These are phyloP conservation scores for Radiomyces spectabilis DNA, from an alignment of 192 early-diverging fungal species.

Conservation along the genomic window DNA sequence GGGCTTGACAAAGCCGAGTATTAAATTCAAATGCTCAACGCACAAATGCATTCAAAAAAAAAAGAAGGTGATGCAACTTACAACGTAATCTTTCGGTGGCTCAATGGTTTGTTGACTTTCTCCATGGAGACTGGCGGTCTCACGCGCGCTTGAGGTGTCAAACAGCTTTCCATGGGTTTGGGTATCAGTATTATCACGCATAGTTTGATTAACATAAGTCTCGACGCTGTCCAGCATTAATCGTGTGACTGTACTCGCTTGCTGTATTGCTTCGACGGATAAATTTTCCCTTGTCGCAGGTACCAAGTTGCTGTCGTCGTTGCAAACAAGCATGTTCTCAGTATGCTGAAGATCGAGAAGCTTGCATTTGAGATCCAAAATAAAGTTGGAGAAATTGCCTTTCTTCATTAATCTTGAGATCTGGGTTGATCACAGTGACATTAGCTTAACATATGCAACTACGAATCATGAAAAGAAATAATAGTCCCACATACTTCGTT, in stretches of 20 bases:
- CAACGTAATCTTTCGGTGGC: slow-evolving; percentile 2
- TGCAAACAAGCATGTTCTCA: background rate
- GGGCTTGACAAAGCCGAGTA: slow-evolving; percentile 1
- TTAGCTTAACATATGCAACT: too few relatives aligned
- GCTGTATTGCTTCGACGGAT: slow-evolving; percentile 15
- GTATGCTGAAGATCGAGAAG: slow-evolving; percentile 44
- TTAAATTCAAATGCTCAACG: background rate
- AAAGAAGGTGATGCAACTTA: too few relatives aligned
- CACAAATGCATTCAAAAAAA: too few relatives aligned
- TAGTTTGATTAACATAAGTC: slow-evolving; percentile 1
- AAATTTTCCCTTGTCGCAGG: background rate
- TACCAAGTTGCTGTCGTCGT: background rate
- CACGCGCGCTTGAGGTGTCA: too few relatives aligned
- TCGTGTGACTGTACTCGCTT: slow-evolving; percentile 10
- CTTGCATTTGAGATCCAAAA: slow-evolving; percentile 33
- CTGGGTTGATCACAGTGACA: too few relatives aligned
- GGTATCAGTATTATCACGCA: too few relatives aligned
- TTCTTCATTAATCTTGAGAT: slow-evolving; percentile 38
- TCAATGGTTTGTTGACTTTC: background rate
- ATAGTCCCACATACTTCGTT: too few relatives aligned
- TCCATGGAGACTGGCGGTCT: background rate
- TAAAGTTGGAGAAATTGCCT: slow-evolving; percentile 43
- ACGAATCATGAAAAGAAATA: too few relatives aligned
- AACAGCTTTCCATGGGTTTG: too few relatives aligned
- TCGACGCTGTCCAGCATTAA: slow-evolving; percentile 23